Base-by-base conservation (phyloP, 345 rosid genomes). In the Rhodamnia rubescens region DNA sequence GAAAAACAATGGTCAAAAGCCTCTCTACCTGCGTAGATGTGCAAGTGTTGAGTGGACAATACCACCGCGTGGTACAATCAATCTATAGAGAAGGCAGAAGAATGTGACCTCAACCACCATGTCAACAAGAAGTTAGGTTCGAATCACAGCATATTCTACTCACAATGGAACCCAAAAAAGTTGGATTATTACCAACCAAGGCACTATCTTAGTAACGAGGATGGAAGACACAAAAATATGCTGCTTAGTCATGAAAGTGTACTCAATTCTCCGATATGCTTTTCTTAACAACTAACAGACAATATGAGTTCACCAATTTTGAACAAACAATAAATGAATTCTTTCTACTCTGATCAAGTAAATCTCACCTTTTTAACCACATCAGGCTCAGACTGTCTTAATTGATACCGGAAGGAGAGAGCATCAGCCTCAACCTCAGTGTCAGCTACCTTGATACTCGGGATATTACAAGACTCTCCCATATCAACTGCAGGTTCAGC, bases 381-480 rank as follows among this genome's bases (percentile, higher is more conserved):
- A 75, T 90, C 90, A 88, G 89, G 92, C 82, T 90, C 93, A 84
- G 59, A 85, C 84, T 83, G 87, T 75, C 88, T 90, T 86, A 75
- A 61, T 88, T 89, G 87, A 85, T 89, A 89, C 22, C 53, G 90
- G 82, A 85, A 87, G 81, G 87, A 86, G 83, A 89, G 85, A 82
- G 90, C 89, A 90, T 86, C 91, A 51, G 85, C 87, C 81, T 84
- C 92, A 57, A 83, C 78, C 88, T 92, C 95, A 26, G 91, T 86
- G 84, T 91, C 98, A 89, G 56, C 87, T 86, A 89, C 86, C 87
- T 87, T 92, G 59, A 89, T 85, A 86, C 86, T 88, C 82, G 87
- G 86, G 85, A 84, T 87, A 88, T 88, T 90, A 85, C 78, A 90
- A 24, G 82, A 89, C 86, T 90, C 94, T 78, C 85, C 89, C 75